Evolutionary conservation across 257 asterid species (phyloP).

Genomic region (Solanum peruvianum): DNA sequence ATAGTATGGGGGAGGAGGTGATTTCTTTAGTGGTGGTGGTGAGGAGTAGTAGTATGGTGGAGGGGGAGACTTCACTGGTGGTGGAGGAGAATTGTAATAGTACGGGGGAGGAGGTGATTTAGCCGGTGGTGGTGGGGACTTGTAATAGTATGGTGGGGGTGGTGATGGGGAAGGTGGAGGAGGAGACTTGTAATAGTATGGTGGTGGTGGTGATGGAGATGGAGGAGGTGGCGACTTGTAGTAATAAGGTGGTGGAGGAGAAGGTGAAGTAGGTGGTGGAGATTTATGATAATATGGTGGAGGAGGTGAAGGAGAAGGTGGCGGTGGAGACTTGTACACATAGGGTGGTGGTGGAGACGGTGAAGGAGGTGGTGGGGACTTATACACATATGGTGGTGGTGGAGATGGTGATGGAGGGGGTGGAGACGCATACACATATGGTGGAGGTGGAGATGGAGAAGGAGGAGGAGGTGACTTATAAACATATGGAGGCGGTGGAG

Average conservation of each 20-base stretch:
- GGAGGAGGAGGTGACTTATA: background rate
- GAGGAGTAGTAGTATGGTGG: conserved; percentile 2
- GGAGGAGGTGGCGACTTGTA: conserved; percentile 13
- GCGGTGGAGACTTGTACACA: conserved; percentile 6
- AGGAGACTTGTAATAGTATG: background rate
- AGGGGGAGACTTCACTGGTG: background rate
- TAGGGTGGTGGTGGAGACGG: conserved; percentile 2
- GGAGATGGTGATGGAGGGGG: background rate
- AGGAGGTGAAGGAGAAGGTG: background rate
- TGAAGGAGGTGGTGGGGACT: conserved; percentile 3
- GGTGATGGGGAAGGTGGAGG: background rate
- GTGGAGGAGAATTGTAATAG: too few relatives aligned
- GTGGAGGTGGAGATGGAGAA: background rate
- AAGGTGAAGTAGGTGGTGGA: background rate
- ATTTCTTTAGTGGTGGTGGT: conserved; percentile 2
- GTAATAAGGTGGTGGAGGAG: background rate
- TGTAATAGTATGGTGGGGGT: background rate
- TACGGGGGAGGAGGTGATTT: background rate
- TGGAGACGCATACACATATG: background rate
- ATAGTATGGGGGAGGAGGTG: background rate
- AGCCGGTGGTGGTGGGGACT: conserved; percentile 1
- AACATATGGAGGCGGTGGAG: background rate
- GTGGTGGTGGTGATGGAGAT: background rate
- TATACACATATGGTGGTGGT: background rate
- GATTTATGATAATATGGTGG: conserved; percentile 1